These are phyloP conservation scores for Penicillium sp. DNA, from an alignment of 2,329 filamentous ascomycete genomes.

Conservation along the genomic window DNA sequence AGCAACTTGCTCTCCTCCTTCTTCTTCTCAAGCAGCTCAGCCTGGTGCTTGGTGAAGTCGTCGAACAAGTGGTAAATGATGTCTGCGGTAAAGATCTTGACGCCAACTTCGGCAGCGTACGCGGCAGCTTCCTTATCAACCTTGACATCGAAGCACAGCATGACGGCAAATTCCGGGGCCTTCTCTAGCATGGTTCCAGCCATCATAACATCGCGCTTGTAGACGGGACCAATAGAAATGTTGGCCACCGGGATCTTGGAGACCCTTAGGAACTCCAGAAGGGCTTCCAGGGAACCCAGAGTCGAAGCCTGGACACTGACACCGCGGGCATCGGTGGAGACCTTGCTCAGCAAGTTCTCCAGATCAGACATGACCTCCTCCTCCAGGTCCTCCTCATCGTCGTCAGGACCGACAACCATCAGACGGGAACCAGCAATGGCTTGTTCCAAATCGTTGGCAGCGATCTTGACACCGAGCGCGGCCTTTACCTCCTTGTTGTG, in stretches of 20 bases:
- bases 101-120: slow-evolving; percentile 87
- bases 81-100: slow-evolving; percentile 97
- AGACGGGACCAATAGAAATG: slow-evolving; percentile 94
- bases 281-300: slow-evolving; percentile 88
- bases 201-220: slow-evolving; percentile 96
- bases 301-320: slow-evolving; percentile 97
- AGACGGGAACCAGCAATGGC: slow-evolving; percentile 95
- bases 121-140: slow-evolving; percentile 91
- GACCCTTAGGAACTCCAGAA: slow-evolving; percentile 91
- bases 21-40: slow-evolving; percentile 75
- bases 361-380: slow-evolving; percentile 96
- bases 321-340: slow-evolving; percentile 87
- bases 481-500: slow-evolving; percentile 99
- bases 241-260: slow-evolving; percentile 98
- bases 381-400: slow-evolving; percentile 93
- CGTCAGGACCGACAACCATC: slow-evolving; percentile 87
- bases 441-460: slow-evolving; percentile 87
- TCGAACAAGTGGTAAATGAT: slow-evolving; percentile 99
- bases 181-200: slow-evolving; percentile 94
- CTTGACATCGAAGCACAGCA: slow-evolving; percentile 99
- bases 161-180: slow-evolving; percentile 89
- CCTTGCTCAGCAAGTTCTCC: slow-evolving; percentile 81
- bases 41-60: slow-evolving; percentile 92
- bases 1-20: slow-evolving; percentile 95
- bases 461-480: slow-evolving; percentile 97